Evolutionary conservation across 139 green algal species (phyloP).

Genomic region (Monoraphidium neglectum): DNA sequence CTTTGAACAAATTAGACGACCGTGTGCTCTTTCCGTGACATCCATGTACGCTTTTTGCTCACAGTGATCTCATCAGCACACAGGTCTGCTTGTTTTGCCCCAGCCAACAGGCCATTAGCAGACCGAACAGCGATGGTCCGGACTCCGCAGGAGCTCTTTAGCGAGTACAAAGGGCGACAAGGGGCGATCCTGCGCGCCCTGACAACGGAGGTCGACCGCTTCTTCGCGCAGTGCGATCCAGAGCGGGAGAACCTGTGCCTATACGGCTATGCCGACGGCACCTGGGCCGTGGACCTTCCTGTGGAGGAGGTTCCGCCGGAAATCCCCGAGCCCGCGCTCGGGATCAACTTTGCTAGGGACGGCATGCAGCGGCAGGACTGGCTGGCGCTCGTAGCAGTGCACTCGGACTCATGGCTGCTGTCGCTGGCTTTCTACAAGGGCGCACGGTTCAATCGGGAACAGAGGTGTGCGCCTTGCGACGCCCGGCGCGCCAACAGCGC

Average conservation of each 20-base stretch:
- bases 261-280: conserved; percentile 86
- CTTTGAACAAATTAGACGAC: too few relatives aligned
- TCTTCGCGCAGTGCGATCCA: conserved; percentile 84
- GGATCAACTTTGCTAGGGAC: conserved; percentile 98
- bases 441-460: conserved; percentile 78
- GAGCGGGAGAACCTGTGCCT: conserved; percentile 96
- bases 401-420: conserved; percentile 96
- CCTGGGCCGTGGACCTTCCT: conserved; percentile 90
- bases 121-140: too few relatives aligned
- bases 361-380: conserved; percentile 92
- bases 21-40: too few relatives aligned
- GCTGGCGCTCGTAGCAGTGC: conserved; percentile 95
- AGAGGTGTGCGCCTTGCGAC: conserved; percentile 49
- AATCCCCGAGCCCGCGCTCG: conserved; percentile 95
- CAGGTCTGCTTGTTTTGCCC: too few relatives aligned
- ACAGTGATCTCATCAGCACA: too few relatives aligned
- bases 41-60: too few relatives aligned
- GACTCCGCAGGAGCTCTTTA: conserved; percentile 53
- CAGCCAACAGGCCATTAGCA: too few relatives aligned
- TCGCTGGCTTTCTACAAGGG: conserved; percentile 95
- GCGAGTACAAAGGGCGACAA: conserved; percentile 57
- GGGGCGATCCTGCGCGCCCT: conserved; percentile 65
- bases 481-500: background rate
- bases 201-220: conserved; percentile 72
- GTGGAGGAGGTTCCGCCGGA: conserved; percentile 98